Evolutionary conservation across 2,329 filamentous ascomycete genomes (phyloP), one percentile per base, ranked within the genome.

Genomic region (Lecanicillium sp.): DNA sequence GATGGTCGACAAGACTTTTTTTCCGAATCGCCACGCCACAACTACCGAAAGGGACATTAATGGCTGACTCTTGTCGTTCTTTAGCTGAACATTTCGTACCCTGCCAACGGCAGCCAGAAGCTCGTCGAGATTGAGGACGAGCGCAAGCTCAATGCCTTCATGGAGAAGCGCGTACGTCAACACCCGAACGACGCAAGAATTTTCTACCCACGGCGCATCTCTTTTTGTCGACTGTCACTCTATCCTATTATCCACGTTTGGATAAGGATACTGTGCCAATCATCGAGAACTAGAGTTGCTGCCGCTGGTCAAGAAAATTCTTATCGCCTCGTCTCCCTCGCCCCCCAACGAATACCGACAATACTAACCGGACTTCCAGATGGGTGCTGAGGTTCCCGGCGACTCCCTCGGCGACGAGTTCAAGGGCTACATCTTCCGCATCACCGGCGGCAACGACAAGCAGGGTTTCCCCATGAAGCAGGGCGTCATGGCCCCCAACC

Each of bases 381-480:
- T 93, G 88, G 88, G 88, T 68, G 82, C 85, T 67, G 88, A 96
- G 79, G 87, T 98, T 64, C 76, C 87, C 64, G 93, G 86, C 67
- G 94, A 98, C 79, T 86, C 84, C 70, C 82, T 98, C 67, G 93
- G 93, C 68, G 90, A 97, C 70, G 93, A 98, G 79, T 98, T 95
- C 87, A 96, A 96, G 83, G 93, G 93, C 75, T 98, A 98, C 82
- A 85, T 98, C 79, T 90, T 98, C 86, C 86, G 84, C 72, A 97
- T 98, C 80, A 98, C 93, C 67, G 94, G 93, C 69, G 93, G 94
- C 71, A 98, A 98, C 87, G 93, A 98, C 87, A 98, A 98, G 89
- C 94, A 98, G 83, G 93, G 93, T 80, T 98, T 98, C 84, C 93
- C 93, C 65, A 98, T 98, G 93, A 98, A 98, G 90, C 94, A 98